Base-by-base conservation (phyloP, 495 filamentous ascomycete species). In the Friedmanniomyces endolithicus region DNA sequence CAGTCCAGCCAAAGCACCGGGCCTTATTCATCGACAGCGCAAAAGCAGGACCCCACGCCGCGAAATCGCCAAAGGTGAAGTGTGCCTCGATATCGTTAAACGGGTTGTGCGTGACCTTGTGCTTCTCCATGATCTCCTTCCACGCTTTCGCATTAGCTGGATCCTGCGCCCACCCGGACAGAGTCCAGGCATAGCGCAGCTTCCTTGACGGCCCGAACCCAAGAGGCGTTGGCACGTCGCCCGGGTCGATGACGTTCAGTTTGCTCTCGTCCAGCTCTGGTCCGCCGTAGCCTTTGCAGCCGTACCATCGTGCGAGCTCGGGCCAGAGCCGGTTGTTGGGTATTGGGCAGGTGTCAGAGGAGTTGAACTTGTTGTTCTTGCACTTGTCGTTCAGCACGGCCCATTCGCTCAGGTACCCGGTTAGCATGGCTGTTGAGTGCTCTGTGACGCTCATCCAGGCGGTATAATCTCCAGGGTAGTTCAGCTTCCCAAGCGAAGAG, bases 401-500 rank as follows among this genome's bases (percentile, higher is more conserved):
- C 75, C 75, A 81, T 62, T 78, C 76, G 31, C 64, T 66, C 34
- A 75, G 65, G 50, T 74, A 74, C 2, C 66, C 71, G 40, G 74
- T 75, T 40, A 77, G 50, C 57, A 58, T 51, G 0, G 67, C 71
- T 8, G 58, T 69, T 29, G 66, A 71, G 31, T 71, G 62, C 27
- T 66, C 66, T 27, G 68, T 63, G 41, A 66, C 53, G 9, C 60
- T 49, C 43, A 72, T 64, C 72, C 72, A 78, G 6, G 71, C 62
- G 3, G 22, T 31, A 27, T 70, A 62, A 50, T 72, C 72, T 3
- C 63, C 62, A 0, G 74, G 73, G 59, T 65, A 80, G 7, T 62
- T 56, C 12, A 78, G 58, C n/a, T 61, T n/a, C n/a, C n/a, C n/a
- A n/a, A n/a, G n/a, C n/a, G n/a, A n/a, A n/a, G n/a, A n/a, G n/a